These are phyloP conservation scores for Irpex rosettiformis DNA, from an alignment of 1,284 basidiomycete genomes.

Conservation along the genomic window DNA sequence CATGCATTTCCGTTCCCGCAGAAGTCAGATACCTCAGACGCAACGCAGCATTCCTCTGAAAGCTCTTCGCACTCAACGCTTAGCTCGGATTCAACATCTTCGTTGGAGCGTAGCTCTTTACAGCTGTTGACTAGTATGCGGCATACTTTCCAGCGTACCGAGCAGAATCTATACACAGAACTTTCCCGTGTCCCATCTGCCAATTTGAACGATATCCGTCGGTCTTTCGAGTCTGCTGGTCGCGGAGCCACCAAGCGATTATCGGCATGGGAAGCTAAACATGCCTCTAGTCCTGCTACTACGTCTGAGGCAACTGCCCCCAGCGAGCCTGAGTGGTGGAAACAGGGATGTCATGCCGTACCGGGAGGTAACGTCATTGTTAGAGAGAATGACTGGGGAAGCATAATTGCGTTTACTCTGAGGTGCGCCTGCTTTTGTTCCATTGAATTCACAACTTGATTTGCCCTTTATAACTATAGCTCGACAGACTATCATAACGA, in stretches of 20 bases:
- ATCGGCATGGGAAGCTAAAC: conserved; percentile 61
- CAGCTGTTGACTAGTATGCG: conserved; percentile 48
- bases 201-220: conserved; percentile 59
- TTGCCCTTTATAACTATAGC: conserved; percentile 29
- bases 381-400: conserved; percentile 69
- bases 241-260: conserved; percentile 48
- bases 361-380: conserved; percentile 68
- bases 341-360: conserved; percentile 54
- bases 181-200: conserved; percentile 42
- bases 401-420: conserved; percentile 70
- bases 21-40: conserved; percentile 4
- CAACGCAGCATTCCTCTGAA: conserved; percentile 15
- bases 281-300: conserved; percentile 31
- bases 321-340: conserved; percentile 62
- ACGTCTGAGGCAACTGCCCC: conserved; percentile 28
- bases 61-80: conserved; percentile 6
- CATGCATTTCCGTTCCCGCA: conserved; percentile 10
- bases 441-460: too few relatives aligned
- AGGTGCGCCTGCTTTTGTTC: too few relatives aligned
- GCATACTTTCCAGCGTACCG: conserved; percentile 52
- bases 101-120: conserved; percentile 31
- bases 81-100: conserved; percentile 13
- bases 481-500: conserved; percentile 61
- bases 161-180: conserved; percentile 54
- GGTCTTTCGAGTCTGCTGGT: conserved; percentile 50